These are phyloP conservation scores for Rhododendron williamsianum DNA, from an alignment of 148 eudicot species.

Conservation along the genomic window DNA sequence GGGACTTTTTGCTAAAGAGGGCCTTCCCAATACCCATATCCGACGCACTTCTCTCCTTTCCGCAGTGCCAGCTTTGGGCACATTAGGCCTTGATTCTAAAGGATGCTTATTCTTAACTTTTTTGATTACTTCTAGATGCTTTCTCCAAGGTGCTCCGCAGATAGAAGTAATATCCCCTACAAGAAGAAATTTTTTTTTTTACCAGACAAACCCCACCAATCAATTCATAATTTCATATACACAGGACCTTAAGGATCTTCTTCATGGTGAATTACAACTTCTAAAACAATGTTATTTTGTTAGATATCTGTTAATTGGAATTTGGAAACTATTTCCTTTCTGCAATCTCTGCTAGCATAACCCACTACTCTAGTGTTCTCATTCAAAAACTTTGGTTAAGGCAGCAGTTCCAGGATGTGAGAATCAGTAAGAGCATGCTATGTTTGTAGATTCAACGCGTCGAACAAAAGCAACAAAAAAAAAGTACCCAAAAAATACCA, in stretches of 20 bases:
- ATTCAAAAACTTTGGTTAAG: not conserved
- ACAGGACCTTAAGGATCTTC: not conserved
- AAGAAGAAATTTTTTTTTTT: not conserved
- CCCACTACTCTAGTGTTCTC: not conserved
- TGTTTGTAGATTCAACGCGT: not conserved
- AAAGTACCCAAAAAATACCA: constrained; percentile 46
- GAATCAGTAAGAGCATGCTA: not conserved
- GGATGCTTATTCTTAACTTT: not conserved
- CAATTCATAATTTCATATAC: not conserved
- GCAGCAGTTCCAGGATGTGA: not conserved
- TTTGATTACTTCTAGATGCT: not conserved
- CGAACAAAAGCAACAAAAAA: constrained; percentile 5
- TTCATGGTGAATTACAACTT: not conserved
- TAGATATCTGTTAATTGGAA: not conserved
- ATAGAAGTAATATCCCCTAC: not conserved
- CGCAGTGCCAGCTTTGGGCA: too few species aligned
- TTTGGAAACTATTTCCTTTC: not conserved
- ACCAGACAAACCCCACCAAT: not conserved
- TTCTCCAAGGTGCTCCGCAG: not conserved
- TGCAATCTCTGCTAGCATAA: not conserved
- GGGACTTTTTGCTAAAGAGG: not conserved
- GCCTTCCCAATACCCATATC: not conserved
- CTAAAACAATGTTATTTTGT: not conserved
- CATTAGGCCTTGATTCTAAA: not conserved
- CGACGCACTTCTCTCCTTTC: not conserved